Conservation (phyloP, 352 stramenopile species). For the Thalassiosira gravida region DNA sequence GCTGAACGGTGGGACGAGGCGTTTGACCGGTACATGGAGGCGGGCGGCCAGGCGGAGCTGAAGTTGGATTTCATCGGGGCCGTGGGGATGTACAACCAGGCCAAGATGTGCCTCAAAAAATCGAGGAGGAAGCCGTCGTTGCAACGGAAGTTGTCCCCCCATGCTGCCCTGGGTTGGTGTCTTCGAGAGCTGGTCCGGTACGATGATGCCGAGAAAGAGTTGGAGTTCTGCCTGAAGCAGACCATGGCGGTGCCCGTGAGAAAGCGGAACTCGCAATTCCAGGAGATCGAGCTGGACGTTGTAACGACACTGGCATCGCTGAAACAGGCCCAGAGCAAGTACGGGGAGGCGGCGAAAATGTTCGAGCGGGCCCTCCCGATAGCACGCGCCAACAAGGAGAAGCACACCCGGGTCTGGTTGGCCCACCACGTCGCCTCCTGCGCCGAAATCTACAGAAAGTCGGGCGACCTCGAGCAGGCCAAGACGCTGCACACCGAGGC, state of each 20-base stretch:
- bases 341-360: conserved; percentile 41
- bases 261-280: conserved; percentile 11
- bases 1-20: conserved; percentile 37
- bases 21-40: conserved; percentile 48
- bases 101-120: conserved; percentile 19
- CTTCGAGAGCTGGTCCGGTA: conserved; percentile 47
- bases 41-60: conserved; percentile 35
- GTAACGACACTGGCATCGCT: conserved; percentile 40
- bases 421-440: conserved; percentile 48
- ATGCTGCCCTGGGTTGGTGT: conserved; percentile 26
- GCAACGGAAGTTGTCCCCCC: conserved; percentile 20
- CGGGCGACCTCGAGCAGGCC: conserved; percentile 36
- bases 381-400: conserved; percentile 22
- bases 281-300: conserved; percentile 35
- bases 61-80: conserved; percentile 40
- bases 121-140: conserved; percentile 17
- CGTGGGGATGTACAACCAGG: conserved; percentile 41
- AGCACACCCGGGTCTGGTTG: conserved; percentile 40
- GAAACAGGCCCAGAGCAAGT: conserved; percentile 54
- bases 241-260: conserved; percentile 29
- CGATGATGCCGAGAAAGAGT: conserved; percentile 46
- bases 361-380: conserved; percentile 45
- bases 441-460: conserved; percentile 54
- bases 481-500: conserved; percentile 46
- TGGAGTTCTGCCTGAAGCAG: conserved; percentile 35